A percentile compares a stretch with the other conserved stretches of the same genome.
Conservation (phyloP, 768 basidiomycete genomes). For the Auricularia cornea region DNA sequence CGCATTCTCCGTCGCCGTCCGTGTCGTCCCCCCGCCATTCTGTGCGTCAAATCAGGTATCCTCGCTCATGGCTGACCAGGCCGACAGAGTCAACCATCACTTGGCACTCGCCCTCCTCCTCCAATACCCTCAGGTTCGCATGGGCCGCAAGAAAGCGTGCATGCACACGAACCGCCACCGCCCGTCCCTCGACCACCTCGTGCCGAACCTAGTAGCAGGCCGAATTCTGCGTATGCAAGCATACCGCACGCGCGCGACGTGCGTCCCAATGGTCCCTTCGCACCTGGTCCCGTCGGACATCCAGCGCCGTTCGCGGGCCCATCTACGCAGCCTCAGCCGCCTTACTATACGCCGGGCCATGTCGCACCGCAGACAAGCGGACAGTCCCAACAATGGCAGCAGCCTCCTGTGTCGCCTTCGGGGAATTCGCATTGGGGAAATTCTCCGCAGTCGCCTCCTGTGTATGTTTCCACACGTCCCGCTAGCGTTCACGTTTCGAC, state of each 20-base stretch:
- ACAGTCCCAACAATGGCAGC: neutral
- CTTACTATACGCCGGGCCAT: neutral
- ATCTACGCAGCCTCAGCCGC: conserved; percentile 9
- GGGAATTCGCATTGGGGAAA: neutral
- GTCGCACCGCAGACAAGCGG: conserved; percentile 6
- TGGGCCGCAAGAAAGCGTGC: neutral
- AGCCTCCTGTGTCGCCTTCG: neutral
- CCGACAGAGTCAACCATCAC: neutral
- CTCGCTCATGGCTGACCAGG: neutral
- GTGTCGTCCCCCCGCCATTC: neutral
- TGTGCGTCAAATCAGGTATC: too few species aligned
- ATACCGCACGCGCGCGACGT: neutral
- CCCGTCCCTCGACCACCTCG: neutral
- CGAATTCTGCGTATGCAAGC: neutral
- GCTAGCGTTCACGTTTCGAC: neutral
- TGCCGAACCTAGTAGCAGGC: neutral
- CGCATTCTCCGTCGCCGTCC: neutral
- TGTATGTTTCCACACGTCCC: conserved; percentile 8
- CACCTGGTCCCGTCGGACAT: too few species aligned
- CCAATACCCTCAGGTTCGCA: neutral
- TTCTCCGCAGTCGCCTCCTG: conserved; percentile 14
- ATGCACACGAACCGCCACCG: neutral
- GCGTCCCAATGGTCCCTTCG: neutral
- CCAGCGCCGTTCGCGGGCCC: neutral
- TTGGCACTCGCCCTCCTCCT: neutral